These are phyloP conservation scores for Aspergillus persii DNA, from an alignment of 2,329 filamentous ascomycete genomes.

Conservation along the genomic window DNA sequence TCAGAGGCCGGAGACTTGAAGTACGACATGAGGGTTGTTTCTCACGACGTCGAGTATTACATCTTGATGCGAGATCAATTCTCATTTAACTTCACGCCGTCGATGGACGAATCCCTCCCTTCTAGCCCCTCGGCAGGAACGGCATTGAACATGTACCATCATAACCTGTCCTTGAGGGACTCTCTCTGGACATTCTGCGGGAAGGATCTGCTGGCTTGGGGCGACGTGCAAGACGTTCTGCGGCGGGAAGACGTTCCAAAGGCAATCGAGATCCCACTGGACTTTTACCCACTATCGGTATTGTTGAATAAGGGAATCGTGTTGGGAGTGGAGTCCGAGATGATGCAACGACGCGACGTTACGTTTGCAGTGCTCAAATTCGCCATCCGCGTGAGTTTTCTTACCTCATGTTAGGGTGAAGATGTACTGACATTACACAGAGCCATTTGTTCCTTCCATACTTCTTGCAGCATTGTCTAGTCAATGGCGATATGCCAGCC, in stretches of 20 bases:
- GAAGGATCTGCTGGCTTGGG: conserved; percentile 80
- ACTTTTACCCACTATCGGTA: conserved; percentile 91
- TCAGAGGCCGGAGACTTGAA: conserved; percentile 82
- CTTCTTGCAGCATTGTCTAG: conserved; percentile 75
- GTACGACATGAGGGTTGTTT: conserved; percentile 97
- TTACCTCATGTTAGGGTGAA: background rate
- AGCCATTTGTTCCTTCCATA: conserved; percentile 93
- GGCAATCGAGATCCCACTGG: conserved; percentile 75
- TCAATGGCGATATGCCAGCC: conserved; percentile 71
- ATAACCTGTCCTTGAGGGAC: conserved; percentile 65
- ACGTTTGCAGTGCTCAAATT: conserved; percentile 89
- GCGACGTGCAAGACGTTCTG: conserved; percentile 80
- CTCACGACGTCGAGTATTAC: conserved; percentile 95
- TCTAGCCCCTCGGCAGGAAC: conserved; percentile 50
- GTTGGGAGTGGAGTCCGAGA: conserved; percentile 84
- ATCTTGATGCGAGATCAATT: conserved; percentile 84
- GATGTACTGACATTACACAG: conserved; percentile 45
- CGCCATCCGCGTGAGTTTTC: conserved; percentile 70
- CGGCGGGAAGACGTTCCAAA: conserved; percentile 70
- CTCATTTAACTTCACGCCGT: conserved; percentile 47
- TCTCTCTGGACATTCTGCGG: conserved; percentile 96
- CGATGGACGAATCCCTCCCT: conserved; percentile 48
- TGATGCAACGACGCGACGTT: conserved; percentile 89
- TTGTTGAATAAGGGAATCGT: conserved; percentile 86
- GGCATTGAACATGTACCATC: conserved; percentile 44